Evolutionary conservation across 2,329 filamentous ascomycete species (phyloP), one percentile per base, ranked within the genome.

Genomic region (Scedosporium dehoogii): DNA sequence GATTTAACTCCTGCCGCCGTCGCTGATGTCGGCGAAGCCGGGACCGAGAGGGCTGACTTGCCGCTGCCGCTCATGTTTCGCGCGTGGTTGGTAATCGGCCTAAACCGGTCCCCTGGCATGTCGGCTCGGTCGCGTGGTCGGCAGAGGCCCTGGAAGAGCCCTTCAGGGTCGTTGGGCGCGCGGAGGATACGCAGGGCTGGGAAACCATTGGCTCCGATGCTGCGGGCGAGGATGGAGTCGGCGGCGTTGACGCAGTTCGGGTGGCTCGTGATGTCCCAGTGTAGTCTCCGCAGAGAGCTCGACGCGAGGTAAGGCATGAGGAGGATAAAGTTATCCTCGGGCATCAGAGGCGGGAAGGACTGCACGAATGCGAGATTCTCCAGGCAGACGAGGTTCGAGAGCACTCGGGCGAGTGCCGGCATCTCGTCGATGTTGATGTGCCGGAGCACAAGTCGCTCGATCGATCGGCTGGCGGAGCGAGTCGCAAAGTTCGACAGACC

Each of bases 101-200:
- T 75, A 69, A 78, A 80, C 23, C 78, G 78, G 65, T 85, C 81
- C 9, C 73, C 73, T 1, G 80, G 76, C 23, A 81, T 74, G 48
- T 85, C 79, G 21, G 83, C 76, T 33, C 78, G 78, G 33, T 82
- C 81, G 3, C 80, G 75, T 0, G 88, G 88, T 53, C 80, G 81
- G 71, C 89, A 92, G 1, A 91, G 78, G 1, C 78, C 74, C 73
- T 92, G 89, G 65, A 92, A 84, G 6, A 83, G 67, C 27, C 88
- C 89, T 4, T 89, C 82, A 1, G 87, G 82, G 66, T 92, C 89
- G 63, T 84, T 84, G 1, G 88, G 89, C 0, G 84, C 78, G 61
- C 89, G 83, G 18, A 92, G 73, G 1, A 70, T 75, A 9, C 75
- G 76, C 9, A 92, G 78, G 0, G 74, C 71, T 0, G 89, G 89